A percentile compares a stretch with the other conserved stretches of the same genome.
phyloP scores from a whole-genome alignment of 1,139 yeast genomes.

The Lizanozyma gosingica region DNA sequence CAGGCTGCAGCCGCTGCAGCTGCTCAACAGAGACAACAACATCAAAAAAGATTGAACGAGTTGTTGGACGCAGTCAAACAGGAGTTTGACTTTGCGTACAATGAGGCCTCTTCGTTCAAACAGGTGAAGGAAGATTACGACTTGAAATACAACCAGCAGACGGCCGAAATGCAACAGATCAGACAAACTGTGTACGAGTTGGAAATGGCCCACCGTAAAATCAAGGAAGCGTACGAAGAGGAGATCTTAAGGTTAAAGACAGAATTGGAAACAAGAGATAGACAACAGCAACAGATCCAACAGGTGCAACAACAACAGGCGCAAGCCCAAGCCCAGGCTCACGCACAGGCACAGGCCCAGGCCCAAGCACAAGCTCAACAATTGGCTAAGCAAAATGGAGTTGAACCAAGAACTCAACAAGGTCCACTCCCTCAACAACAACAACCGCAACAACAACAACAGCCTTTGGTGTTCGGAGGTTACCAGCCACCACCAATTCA shows the following conservation, averaged over 20 bases:
- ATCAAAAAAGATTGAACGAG: constrained; percentile 56
- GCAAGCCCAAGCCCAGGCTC: constrained; percentile 17
- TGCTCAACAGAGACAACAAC: constrained; percentile 31
- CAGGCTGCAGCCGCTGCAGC: constrained; percentile 10
- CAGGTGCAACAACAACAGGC: constrained; percentile 13
- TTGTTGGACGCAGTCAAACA: constrained; percentile 86
- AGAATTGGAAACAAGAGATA: constrained; percentile 71
- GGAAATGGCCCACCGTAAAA: constrained; percentile 88
- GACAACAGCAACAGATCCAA: constrained; percentile 39
- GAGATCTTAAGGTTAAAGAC: constrained; percentile 80
- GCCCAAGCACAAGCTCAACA: constrained; percentile 6
- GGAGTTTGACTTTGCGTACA: constrained; percentile 80
- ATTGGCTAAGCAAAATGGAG: constrained; percentile 9
- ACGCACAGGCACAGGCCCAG: constrained; percentile 17
- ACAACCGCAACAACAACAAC: constrained; percentile 10
- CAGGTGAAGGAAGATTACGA: constrained; percentile 93
- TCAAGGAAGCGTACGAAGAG: constrained; percentile 93
- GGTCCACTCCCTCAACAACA: constrained; percentile 11
- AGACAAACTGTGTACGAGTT: constrained; percentile 90
- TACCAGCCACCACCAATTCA: constrained; percentile 3
- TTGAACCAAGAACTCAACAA: constrained; percentile 8
- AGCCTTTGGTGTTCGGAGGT: constrained; percentile 1
- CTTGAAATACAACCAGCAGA: constrained; percentile 82
- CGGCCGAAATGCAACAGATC: constrained; percentile 90
- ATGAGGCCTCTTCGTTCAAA: constrained; percentile 80